Evolutionary conservation across 805 yeast species (phyloP).

Genomic region (Scheffersomyces ergatensis): DNA sequence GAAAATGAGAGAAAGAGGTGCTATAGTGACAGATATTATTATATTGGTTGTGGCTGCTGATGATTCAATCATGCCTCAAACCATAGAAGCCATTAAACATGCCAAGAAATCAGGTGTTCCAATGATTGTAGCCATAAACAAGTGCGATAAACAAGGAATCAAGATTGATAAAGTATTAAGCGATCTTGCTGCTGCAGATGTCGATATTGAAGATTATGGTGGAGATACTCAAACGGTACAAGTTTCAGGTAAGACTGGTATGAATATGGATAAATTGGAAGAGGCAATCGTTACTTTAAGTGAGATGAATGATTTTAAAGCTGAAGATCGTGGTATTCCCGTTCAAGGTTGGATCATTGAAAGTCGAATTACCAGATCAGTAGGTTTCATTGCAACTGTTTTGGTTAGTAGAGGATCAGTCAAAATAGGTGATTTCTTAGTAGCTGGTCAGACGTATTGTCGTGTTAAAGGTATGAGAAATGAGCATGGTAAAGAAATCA

Average conservation of each 20-base stretch:
- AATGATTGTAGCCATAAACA: conserved; percentile 87
- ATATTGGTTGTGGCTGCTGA: conserved; percentile 94
- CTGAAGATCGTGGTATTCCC: conserved; percentile 49
- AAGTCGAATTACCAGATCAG: conserved; percentile 74
- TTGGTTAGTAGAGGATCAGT: conserved; percentile 78
- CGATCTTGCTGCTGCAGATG: conserved; percentile 73
- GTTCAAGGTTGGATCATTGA: conserved; percentile 90
- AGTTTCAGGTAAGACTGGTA: conserved; percentile 86
- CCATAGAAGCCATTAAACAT: conserved; percentile 92
- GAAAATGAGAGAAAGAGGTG: conserved; percentile 96
- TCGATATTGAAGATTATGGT: conserved; percentile 89
- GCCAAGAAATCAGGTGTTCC: conserved; percentile 80
- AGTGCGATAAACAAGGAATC: conserved; percentile 79
- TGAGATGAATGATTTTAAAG: conserved; percentile 76
- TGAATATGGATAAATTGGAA: conserved; percentile 85
- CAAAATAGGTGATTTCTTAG: conserved; percentile 66
- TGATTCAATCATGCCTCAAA: conserved; percentile 97
- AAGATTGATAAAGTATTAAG: conserved; percentile 73
- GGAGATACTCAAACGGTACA: conserved; percentile 90
- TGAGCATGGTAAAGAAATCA: conserved; percentile 63
- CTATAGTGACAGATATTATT: conserved; percentile 88
- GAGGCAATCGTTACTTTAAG: conserved; percentile 84
- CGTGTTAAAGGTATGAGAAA: conserved; percentile 76
- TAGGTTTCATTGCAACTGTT: conserved; percentile 85
- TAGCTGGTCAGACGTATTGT: conserved; percentile 86